Evolutionary conservation across 208 protist genomes (phyloP), one percentile per base, ranked within the genome.

Genomic region (Naegleria gruberi): DNA sequence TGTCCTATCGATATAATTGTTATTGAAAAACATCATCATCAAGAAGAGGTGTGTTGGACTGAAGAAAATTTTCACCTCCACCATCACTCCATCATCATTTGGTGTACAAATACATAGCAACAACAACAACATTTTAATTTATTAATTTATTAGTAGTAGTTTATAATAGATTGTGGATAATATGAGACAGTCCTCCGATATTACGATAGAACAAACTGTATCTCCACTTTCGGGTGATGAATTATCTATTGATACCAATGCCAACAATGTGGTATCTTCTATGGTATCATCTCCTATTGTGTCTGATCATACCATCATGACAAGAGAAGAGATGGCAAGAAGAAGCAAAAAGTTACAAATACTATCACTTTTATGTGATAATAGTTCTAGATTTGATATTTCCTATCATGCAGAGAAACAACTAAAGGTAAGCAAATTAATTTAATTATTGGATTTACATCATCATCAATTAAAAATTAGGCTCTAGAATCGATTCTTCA

Each of bases 341-440:
- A 30, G 65, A 77, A 77, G 65, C 30, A 77, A 77, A 77, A 77
- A 77, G n/a, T 77, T 77, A 77, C 65, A 77, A 77, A 37, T 77
- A 37, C 65, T 77, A 7, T 37, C 65, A 15, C 34, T 77, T 37
- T n/a, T 77, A 8, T 77, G 65, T 37, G 65, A 77, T 37, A 77
- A 77, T 37, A 77, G 65, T n/a, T 77, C 65, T 7, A 77, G 30
- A 77, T 77, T 77, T 77, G 65, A 77, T 77, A n/a, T 8, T 37
- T 77, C 65, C 12, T 77, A 77, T 77, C 65, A 77, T 8, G 12
- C 17, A 37, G 65, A 77, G 30, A 77, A 77, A 77, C 65, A 77
- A 77, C 12, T 37, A n/a, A 77, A 77, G 65, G 65, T 77, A 37
- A 77, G 65, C 10, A n/a, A 15, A 37, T 37, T 77, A 15, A 6